Conservation (phyloP, 208 protist species). For the Trichomonas vaginalis region DNA sequence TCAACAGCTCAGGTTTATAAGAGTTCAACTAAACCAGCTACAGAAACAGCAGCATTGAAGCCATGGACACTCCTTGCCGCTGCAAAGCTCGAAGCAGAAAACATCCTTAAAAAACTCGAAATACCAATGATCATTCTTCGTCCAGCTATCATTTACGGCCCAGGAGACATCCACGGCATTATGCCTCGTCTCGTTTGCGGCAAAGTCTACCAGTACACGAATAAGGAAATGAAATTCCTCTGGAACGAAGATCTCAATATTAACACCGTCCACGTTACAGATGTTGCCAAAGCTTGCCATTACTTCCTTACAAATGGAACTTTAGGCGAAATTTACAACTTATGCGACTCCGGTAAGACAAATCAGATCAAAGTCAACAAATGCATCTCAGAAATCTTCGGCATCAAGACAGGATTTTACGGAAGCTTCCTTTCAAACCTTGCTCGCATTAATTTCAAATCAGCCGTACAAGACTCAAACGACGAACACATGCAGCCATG, state of each 20-base stretch:
- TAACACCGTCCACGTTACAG: constrained; percentile 15
- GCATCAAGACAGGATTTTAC: constrained; percentile 20
- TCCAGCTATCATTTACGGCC: constrained; percentile 8
- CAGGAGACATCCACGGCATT: background rate
- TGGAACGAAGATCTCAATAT: background rate
- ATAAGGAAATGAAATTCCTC: constrained; percentile 16
- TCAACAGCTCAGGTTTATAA: constrained; percentile 19
- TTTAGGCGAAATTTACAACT: background rate
- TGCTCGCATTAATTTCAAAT: background rate
- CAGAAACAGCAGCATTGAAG: background rate
- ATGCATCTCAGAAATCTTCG: constrained; percentile 1
- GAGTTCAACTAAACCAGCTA: background rate
- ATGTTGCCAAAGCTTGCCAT: background rate
- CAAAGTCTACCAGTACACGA: background rate
- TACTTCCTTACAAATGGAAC: background rate
- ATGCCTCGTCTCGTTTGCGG: background rate
- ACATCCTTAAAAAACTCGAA: background rate
- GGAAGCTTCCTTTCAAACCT: background rate
- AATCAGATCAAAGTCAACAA: background rate
- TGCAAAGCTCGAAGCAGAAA: background rate
- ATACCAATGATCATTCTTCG: background rate
- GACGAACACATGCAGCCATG: constrained; percentile 11
- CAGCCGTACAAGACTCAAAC: background rate
- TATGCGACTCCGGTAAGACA: background rate
- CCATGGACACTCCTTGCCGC: background rate